These are phyloP conservation scores for Toxoplasma gondii DNA, from an alignment of 169 alveolate species.

Conservation along the genomic window DNA sequence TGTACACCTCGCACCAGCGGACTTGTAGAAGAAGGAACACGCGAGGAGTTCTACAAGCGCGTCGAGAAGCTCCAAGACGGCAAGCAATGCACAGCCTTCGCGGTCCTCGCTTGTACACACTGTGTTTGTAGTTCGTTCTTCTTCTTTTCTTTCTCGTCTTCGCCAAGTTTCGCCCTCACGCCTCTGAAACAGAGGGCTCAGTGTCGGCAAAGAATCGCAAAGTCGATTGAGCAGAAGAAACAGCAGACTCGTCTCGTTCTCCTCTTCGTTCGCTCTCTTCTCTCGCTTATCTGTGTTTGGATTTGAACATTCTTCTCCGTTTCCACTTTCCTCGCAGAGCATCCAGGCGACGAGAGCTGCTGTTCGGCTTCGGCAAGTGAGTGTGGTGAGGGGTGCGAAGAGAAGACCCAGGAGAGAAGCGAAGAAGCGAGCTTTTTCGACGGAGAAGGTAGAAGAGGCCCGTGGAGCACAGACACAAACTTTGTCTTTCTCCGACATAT, in stretches of 20 bases:
- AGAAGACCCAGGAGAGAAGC: neutral
- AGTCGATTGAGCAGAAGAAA: too few species aligned
- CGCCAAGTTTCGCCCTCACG: too few species aligned
- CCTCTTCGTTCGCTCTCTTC: neutral
- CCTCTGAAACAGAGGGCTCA: too few species aligned
- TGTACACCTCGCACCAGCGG: neutral
- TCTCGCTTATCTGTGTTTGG: neutral
- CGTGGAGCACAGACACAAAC: too few species aligned
- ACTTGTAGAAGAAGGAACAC: neutral
- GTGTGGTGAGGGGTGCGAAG: neutral
- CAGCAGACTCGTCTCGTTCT: too few species aligned
- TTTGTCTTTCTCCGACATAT: too few species aligned
- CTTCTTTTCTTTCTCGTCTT: too few species aligned
- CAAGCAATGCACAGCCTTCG: neutral
- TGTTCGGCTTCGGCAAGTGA: neutral
- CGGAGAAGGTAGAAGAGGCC: neutral
- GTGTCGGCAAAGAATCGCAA: too few species aligned
- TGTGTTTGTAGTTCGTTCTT: too few species aligned
- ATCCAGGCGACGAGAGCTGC: neutral
- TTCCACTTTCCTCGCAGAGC: neutral
- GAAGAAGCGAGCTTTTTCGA: neutral
- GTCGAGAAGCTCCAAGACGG: neutral
- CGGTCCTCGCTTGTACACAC: too few species aligned
- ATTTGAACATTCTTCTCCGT: neutral
- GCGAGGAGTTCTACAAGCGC: neutral